Evolutionary conservation across 805 yeast species (phyloP).

Genomic region (Candida schatavii): DNA sequence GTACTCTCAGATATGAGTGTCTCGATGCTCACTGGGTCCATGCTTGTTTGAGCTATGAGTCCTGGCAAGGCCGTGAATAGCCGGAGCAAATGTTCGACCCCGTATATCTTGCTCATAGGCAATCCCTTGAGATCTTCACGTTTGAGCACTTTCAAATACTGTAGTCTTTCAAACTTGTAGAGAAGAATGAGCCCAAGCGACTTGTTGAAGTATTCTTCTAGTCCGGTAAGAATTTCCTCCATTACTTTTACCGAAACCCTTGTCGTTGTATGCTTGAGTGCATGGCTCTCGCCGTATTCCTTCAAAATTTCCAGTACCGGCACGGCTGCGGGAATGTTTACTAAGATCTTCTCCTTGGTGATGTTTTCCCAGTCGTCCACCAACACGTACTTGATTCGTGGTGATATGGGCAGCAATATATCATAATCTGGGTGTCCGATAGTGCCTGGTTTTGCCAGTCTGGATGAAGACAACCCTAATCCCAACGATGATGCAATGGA

Average conservation of each 20-base stretch:
- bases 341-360: slow-evolving; percentile 73
- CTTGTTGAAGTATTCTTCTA: slow-evolving; percentile 70
- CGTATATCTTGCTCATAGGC: slow-evolving; percentile 53
- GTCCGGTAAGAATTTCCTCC: slow-evolving; percentile 68
- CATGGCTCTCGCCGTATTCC: slow-evolving; percentile 37
- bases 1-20: slow-evolving; percentile 55
- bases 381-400: slow-evolving; percentile 61
- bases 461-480: not conserved
- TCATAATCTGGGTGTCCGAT: slow-evolving; percentile 27
- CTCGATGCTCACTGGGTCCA: slow-evolving; percentile 72
- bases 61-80: slow-evolving; percentile 79
- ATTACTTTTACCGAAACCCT: slow-evolving; percentile 39
- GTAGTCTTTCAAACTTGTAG: slow-evolving; percentile 76
- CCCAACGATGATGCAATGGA: not conserved
- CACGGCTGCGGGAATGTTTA: slow-evolving; percentile 58
- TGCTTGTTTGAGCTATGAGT: slow-evolving; percentile 69
- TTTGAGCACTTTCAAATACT: slow-evolving; percentile 53
- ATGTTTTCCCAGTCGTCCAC: slow-evolving; percentile 94
- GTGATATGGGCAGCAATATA: slow-evolving; percentile 58
- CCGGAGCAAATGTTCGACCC: slow-evolving; percentile 79
- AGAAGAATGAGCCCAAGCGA: slow-evolving; percentile 65
- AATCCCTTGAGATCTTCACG: slow-evolving; percentile 31
- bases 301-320: slow-evolving; percentile 54
- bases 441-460: not conserved
- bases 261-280: slow-evolving; percentile 6